Evolutionary conservation across 2,329 filamentous ascomycete species (phyloP).

Genomic region (Falciphora oryzae): DNA sequence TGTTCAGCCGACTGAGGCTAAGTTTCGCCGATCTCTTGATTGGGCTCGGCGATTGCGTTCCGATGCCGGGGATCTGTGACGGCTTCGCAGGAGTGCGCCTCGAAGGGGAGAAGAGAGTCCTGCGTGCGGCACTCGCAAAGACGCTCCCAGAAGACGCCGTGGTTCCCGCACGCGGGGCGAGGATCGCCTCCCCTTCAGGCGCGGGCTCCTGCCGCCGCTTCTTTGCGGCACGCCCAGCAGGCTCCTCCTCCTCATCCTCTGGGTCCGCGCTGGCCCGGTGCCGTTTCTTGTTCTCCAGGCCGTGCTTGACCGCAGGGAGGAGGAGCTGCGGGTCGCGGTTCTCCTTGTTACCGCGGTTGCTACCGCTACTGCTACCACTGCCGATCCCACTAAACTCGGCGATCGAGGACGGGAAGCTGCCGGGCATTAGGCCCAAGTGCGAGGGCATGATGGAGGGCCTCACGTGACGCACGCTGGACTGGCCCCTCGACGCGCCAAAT

Average conservation of each 20-base stretch:
- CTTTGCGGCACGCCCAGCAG: constrained; percentile 47
- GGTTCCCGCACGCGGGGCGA: constrained; percentile 41
- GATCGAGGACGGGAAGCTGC: constrained; percentile 41
- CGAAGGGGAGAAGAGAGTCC: constrained; percentile 16
- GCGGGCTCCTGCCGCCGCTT: constrained; percentile 48
- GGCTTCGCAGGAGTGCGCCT: constrained; percentile 25
- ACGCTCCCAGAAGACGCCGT: constrained; percentile 3
- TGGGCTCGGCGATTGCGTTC: constrained; percentile 33
- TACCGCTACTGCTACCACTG: constrained; percentile 12
- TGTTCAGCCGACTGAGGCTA: constrained; percentile 54
- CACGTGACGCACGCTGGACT: constrained; percentile 56
- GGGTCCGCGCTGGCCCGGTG: constrained; percentile 52
- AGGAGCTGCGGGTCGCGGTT: constrained; percentile 36
- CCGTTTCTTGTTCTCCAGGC: constrained; percentile 61
- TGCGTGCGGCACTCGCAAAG: constrained; percentile 28
- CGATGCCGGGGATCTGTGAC: constrained; percentile 10
- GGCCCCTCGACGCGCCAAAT: constrained; percentile 53
- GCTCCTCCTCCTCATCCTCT: constrained; percentile 46
- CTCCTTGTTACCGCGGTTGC: constrained; percentile 45
- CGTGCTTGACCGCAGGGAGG: constrained; percentile 50
- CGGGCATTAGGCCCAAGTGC: constrained; percentile 40
- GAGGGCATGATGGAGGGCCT: constrained; percentile 42
- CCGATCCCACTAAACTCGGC: constrained; percentile 15
- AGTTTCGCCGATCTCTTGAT: constrained; percentile 47
- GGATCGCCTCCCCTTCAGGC: constrained; percentile 45